phyloP scores from a whole-genome alignment of 768 basidiomycete species.

The Lentinula guzmanii region DNA sequence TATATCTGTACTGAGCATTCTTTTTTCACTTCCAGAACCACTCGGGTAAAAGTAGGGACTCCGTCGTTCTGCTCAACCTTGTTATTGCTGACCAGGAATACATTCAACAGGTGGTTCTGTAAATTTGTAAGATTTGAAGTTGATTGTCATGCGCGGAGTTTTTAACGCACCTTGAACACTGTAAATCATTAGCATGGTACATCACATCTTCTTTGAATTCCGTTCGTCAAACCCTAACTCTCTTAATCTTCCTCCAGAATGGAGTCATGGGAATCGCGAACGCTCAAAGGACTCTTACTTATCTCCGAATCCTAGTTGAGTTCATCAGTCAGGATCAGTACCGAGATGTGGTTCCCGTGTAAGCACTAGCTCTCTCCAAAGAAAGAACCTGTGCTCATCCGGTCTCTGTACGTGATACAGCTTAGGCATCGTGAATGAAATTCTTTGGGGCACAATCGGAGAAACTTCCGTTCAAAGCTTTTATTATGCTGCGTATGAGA shows the following conservation, averaged over 20 bases:
- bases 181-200: not conserved
- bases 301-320: slow-evolving; percentile 74
- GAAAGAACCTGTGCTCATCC: not conserved
- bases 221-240: not conserved
- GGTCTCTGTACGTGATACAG: slow-evolving; percentile 14
- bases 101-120: slow-evolving; percentile 40
- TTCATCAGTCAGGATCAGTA: slow-evolving; percentile 83
- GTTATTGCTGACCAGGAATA: not conserved
- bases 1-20: not conserved
- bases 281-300: slow-evolving; percentile 77
- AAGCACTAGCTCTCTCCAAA: not conserved
- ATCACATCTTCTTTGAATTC: not conserved
- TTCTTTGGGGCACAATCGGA: slow-evolving; percentile 55
- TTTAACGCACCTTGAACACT: not conserved
- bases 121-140: slow-evolving; percentile 44
- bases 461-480: slow-evolving; percentile 30
- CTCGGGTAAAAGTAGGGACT: slow-evolving; percentile 38
- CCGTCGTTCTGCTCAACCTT: not conserved
- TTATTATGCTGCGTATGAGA: slow-evolving; percentile 40
- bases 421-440: slow-evolving; percentile 61
- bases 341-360: slow-evolving; percentile 66
- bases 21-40: slow-evolving; percentile 31
- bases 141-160: slow-evolving; percentile 1
- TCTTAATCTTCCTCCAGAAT: slow-evolving; percentile 20
- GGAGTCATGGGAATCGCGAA: slow-evolving; percentile 90